Conservation (phyloP, 129 eudicot species). For the Dittrichia graveolens region DNA sequence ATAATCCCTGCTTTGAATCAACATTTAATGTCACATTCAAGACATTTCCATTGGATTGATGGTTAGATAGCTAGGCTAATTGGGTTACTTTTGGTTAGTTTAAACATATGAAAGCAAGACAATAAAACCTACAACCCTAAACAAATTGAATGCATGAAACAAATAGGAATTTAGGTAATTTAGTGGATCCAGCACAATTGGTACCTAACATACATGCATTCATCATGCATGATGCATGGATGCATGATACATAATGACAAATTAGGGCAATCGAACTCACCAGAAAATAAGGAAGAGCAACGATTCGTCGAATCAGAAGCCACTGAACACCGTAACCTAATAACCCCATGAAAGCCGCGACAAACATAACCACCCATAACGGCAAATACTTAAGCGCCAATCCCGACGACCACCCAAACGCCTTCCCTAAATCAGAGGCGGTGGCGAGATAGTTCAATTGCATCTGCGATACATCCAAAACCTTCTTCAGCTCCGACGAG, state of each 20-base stretch:
- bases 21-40: not conserved
- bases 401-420: conserved; percentile 89
- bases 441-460: conserved; percentile 74
- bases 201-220: not conserved
- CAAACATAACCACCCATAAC: conserved; percentile 63
- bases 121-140: not conserved
- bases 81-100: not conserved
- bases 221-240: conserved; percentile 9
- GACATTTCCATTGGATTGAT: not conserved
- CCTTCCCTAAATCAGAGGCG: conserved; percentile 88
- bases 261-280: conserved; percentile 40
- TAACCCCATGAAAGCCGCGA: conserved; percentile 75
- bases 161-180: not conserved
- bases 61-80: not conserved
- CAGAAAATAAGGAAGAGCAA: conserved; percentile 65
- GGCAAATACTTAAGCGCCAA: conserved; percentile 72
- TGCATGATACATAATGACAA: not conserved
- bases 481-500: conserved; percentile 74
- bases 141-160: not conserved
- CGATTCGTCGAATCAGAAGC: conserved; percentile 53
- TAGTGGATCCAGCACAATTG: not conserved
- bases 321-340: conserved; percentile 84
- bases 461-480: conserved; percentile 63
- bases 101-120: conserved; percentile 10
- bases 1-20: not conserved